phyloP scores from a whole-genome alignment of 2,329 filamentous ascomycete species.

The Aspergillus fischeri region DNA sequence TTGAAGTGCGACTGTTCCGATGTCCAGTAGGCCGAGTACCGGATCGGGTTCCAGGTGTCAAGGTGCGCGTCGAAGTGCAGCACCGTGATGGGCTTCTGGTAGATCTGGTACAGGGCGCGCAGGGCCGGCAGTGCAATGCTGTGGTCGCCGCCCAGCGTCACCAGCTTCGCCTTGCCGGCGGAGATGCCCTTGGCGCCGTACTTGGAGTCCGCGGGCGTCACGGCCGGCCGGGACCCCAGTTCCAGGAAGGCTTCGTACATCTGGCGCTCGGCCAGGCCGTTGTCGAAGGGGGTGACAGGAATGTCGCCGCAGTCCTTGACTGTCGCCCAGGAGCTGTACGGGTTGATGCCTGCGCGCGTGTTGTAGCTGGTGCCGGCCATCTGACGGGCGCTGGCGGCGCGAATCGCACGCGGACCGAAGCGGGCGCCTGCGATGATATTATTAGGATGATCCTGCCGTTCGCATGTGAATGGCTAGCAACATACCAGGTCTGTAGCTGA shows the following conservation, averaged over 20 bases:
- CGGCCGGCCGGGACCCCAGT: conserved; percentile 51
- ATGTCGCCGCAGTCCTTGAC: conserved; percentile 90
- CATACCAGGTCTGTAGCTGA: conserved; percentile 64
- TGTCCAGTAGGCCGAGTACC: conserved; percentile 74
- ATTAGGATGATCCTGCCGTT: background rate
- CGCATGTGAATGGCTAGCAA: background rate
- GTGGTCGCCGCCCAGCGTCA: conserved; percentile 72
- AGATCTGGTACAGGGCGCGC: conserved; percentile 59
- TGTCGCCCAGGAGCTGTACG: conserved; percentile 72
- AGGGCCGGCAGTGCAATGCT: conserved; percentile 66
- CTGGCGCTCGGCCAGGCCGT: conserved; percentile 72
- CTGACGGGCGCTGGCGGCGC: conserved; percentile 76
- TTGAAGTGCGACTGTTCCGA: conserved; percentile 71
- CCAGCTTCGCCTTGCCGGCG: conserved; percentile 48
- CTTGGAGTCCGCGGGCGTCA: conserved; percentile 24
- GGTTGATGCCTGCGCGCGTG: conserved; percentile 75
- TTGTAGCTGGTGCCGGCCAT: conserved; percentile 79
- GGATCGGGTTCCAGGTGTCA: conserved; percentile 76
- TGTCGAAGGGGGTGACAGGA: conserved; percentile 81
- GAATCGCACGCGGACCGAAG: conserved; percentile 84
- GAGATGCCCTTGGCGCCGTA: conserved; percentile 30
- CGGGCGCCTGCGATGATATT: conserved; percentile 52
- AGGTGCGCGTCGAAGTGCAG: conserved; percentile 76
- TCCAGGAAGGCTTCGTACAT: conserved; percentile 79
- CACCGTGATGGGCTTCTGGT: conserved; percentile 62